phyloP scores from a whole-genome alignment of 768 basidiomycete genomes.

The Lactarius vividus region DNA sequence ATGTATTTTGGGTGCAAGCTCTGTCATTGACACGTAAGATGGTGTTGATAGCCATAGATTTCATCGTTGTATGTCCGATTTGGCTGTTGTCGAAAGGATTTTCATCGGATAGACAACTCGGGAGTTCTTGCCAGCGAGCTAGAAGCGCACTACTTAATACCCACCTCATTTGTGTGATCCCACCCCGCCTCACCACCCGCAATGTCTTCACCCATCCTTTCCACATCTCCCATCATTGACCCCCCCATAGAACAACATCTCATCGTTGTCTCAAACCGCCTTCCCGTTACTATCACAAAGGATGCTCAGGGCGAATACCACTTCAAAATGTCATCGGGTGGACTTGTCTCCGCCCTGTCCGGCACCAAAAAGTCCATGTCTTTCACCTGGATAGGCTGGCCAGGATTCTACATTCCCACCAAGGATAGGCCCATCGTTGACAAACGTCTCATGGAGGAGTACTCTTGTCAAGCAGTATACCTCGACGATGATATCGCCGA shows the following conservation, averaged over 20 bases:
- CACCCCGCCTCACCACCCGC: not conserved
- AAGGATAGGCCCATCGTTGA: conserved; percentile 92
- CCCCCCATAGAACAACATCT: conserved; percentile 60
- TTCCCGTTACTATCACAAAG: conserved; percentile 94
- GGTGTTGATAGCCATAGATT: not conserved
- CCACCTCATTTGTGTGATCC: not conserved
- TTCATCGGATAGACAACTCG: conserved; percentile 7
- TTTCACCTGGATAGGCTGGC: conserved; percentile 98
- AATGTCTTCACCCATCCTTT: conserved; percentile 15
- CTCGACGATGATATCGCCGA: conserved; percentile 98
- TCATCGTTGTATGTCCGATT: conserved; percentile 16
- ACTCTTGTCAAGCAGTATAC: conserved; percentile 96
- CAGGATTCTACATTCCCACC: conserved; percentile 88
- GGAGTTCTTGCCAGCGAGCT: conserved; percentile 13
- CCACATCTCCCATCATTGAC: conserved; percentile 27
- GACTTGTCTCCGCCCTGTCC: conserved; percentile 93
- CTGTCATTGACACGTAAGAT: not conserved
- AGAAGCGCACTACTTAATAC: conserved; percentile 14
- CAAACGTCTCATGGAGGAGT: conserved; percentile 89
- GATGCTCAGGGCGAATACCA: conserved; percentile 91
- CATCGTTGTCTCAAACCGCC: conserved; percentile 93
- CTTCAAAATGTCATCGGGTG: conserved; percentile 99
- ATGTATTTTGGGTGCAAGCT: not conserved
- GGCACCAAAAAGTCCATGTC: conserved; percentile 98
- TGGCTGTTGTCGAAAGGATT: conserved; percentile 1